These are phyloP conservation scores for Xylaria sp. DNA, from an alignment of 2,329 filamentous ascomycete genomes.

Conservation along the genomic window DNA sequence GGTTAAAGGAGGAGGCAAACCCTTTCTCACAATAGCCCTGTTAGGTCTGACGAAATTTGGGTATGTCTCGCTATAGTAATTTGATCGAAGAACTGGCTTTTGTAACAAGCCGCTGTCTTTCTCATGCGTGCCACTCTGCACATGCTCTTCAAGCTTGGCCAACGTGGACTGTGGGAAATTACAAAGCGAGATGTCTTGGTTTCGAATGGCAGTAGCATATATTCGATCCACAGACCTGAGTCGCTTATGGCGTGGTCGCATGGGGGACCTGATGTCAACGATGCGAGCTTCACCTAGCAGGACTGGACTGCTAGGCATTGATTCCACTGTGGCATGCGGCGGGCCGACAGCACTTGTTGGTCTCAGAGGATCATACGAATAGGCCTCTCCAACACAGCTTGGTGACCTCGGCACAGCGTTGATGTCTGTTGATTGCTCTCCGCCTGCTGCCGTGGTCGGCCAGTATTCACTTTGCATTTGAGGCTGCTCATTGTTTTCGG, in stretches of 20 bases:
- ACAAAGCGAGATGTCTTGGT: conserved; percentile 45
- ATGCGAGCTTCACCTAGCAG: conserved; percentile 45
- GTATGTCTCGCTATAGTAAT: conserved; percentile 39
- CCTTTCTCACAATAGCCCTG: conserved; percentile 42
- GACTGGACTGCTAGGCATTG: conserved; percentile 44
- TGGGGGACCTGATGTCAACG: conserved; percentile 44
- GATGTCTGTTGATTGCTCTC: conserved; percentile 26
- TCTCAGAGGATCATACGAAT: conserved; percentile 29
- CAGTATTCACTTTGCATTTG: conserved; percentile 31
- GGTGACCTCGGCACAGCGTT: conserved; percentile 27
- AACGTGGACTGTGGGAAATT: conserved; percentile 33
- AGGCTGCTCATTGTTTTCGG: conserved; percentile 19
- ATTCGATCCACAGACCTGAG: conserved; percentile 45
- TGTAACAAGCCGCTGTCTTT: conserved; percentile 18
- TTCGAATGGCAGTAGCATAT: conserved; percentile 41
- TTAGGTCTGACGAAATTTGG: conserved; percentile 40
- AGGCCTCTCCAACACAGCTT: conserved; percentile 27
- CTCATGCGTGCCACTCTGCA: conserved; percentile 7
- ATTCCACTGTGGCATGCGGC: conserved; percentile 38
- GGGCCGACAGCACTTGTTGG: conserved; percentile 40
- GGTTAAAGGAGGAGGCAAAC: conserved; percentile 43
- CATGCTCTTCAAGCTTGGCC: conserved; percentile 10
- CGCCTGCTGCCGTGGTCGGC: conserved; percentile 26
- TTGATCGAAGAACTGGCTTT: conserved; percentile 38
- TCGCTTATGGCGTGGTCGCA: conserved; percentile 36